These are phyloP conservation scores for Sclerotinia glacialis DNA, from an alignment of 2,329 filamentous ascomycete genomes.

Conservation along the genomic window DNA sequence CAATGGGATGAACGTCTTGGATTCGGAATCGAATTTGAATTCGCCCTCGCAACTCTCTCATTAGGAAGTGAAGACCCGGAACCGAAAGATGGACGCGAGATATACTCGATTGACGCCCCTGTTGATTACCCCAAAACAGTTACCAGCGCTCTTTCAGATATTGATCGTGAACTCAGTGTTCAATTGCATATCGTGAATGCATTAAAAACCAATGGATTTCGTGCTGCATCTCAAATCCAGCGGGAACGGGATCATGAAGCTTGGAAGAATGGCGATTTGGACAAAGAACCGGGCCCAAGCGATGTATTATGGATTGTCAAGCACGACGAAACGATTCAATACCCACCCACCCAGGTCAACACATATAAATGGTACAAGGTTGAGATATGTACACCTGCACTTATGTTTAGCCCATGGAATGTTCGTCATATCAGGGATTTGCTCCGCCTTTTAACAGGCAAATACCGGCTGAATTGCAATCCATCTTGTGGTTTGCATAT, in stretches of 20 bases:
- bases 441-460: slow-evolving; percentile 21
- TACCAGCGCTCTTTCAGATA: slow-evolving; percentile 2
- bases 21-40: slow-evolving; percentile 33
- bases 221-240: slow-evolving; percentile 16
- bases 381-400: slow-evolving; percentile 28
- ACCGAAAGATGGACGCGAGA: slow-evolving; percentile 14
- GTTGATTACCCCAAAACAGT: background rate
- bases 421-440: slow-evolving; percentile 22
- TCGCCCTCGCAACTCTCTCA: slow-evolving; percentile 25
- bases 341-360: background rate
- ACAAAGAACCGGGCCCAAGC: slow-evolving; percentile 1
- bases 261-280: background rate
- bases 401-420: slow-evolving; percentile 20
- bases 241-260: slow-evolving; percentile 6
- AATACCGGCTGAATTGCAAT: slow-evolving; percentile 33
- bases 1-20: slow-evolving; percentile 22
- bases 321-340: slow-evolving; percentile 20
- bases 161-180: slow-evolving; percentile 10
- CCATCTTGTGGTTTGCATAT: slow-evolving; percentile 36
- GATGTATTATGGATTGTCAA: slow-evolving; percentile 20
- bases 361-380: slow-evolving; percentile 25
- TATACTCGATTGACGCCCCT: slow-evolving; percentile 11
- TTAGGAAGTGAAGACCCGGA: slow-evolving; percentile 21
- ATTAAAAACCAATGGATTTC: background rate
- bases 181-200: slow-evolving; percentile 17